Evolutionary conservation across 352 stramenopile species (phyloP), one percentile per base, ranked within the genome.

Genomic region (Saprolegnia parasitica): DNA sequence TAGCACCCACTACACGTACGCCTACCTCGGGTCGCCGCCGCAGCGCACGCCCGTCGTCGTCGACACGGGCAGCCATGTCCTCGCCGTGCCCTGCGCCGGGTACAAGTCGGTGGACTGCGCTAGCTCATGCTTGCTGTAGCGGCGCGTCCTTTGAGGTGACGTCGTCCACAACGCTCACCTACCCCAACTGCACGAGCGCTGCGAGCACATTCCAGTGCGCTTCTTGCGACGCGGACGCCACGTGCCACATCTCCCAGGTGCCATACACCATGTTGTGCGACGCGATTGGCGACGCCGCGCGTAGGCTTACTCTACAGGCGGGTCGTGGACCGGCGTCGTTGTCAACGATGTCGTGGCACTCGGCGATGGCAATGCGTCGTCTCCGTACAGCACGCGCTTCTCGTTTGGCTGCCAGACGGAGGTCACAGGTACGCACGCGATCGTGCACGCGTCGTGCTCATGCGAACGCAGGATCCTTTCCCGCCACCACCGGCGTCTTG

Each of bases 401-500:
- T 78, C 78, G 54, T 93, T 95, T 68, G 87, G 87, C 40, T 95
- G 87, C 39, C 87, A 93, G 74, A 81, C 58, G 24, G 78, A 76
- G 1, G 85, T 90, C 74, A 95, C 80, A 5, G 82, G 82, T 76
- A 52, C 16, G n/a, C 5, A 55, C 24, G 47, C n/a, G n/a, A n/a
- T n/a, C n/a, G 24, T 55, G 47, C 24, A 55, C 24, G n/a, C 24
- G 2, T 2, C 47, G 5, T 6, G n/a, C 24, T 55, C n/a, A 55
- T 5, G 47, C 29, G 2, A 5, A 55, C 8, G 42, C 35, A 77
- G 78, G 77, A 11, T 71, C 93, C 23, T 95, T 95, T 76, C 85
- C 92, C 58, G 82, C 91, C 29, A 86, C 84, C 1, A 81, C 93
- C 54, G 87, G 87, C 32, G 93, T 95, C 74, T 92, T 95, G 84